Evolutionary conservation across 2,329 filamentous ascomycete genomes (phyloP).

Genomic region (Colletotrichum abscissum): DNA sequence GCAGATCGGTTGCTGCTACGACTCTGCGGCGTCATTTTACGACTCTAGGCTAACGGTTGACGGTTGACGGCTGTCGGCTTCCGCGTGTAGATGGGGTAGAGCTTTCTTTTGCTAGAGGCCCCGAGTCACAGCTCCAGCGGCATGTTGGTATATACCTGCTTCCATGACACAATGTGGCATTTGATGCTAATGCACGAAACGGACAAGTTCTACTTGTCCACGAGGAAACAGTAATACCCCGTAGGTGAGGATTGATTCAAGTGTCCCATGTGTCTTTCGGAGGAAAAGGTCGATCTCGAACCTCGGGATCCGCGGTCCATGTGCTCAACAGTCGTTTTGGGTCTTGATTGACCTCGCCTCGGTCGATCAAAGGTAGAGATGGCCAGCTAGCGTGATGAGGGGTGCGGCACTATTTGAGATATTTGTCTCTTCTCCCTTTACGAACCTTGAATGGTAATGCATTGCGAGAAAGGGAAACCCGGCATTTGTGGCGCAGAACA

Average conservation of each 20-base stretch:
- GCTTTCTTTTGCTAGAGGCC: too few relatives aligned
- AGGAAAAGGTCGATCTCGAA: conserved; percentile 1
- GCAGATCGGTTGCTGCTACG: neutral
- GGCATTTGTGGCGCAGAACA: neutral
- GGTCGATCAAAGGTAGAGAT: conserved; percentile 12
- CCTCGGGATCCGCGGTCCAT: neutral
- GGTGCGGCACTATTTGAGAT: conserved; percentile 10
- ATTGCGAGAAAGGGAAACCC: neutral
- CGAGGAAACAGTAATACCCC: neutral
- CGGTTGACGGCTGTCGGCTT: too few relatives aligned
- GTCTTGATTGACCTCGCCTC: neutral
- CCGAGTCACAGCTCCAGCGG: too few relatives aligned
- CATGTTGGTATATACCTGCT: too few relatives aligned
- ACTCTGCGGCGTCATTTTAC: conserved; percentile 4
- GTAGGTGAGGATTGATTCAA: neutral
- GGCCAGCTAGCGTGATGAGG: neutral
- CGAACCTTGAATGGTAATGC: neutral
- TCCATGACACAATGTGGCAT: too few relatives aligned
- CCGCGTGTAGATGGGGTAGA: too few relatives aligned
- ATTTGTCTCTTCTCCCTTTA: neutral
- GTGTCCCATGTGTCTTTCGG: neutral
- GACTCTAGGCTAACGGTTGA: neutral
- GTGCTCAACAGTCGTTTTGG: neutral
- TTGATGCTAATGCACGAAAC: too few relatives aligned
- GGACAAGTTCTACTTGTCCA: too few relatives aligned